Evolutionary conservation across 768 basidiomycete genomes (phyloP).

Genomic region (Boletus rubropictus): DNA sequence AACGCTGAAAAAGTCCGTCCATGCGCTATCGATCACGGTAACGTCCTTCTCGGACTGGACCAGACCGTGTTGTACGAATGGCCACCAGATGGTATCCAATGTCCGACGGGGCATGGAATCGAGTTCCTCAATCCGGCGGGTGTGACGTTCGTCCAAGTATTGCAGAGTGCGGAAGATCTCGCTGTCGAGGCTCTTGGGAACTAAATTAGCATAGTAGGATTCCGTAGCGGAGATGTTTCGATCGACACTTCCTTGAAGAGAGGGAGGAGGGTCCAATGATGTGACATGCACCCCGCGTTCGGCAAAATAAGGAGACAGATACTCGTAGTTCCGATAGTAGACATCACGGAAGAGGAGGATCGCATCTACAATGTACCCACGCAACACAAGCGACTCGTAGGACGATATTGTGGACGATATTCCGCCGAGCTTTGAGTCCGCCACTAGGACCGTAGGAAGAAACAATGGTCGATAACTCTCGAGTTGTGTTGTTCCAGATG

Average conservation of each 20-base stretch:
- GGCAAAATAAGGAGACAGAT: conserved; percentile 71
- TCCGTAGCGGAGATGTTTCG: conserved; percentile 53
- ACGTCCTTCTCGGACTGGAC: conserved; percentile 66
- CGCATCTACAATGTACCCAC: conserved; percentile 84
- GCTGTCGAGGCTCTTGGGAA: conserved; percentile 30
- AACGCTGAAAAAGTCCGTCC: conserved; percentile 79
- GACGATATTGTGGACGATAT: conserved; percentile 91
- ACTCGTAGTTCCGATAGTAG: conserved; percentile 86
- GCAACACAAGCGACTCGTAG: conserved; percentile 85
- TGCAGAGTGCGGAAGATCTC: conserved; percentile 45
- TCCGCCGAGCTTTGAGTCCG: conserved; percentile 85
- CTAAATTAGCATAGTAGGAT: conserved; percentile 62
- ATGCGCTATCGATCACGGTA: conserved; percentile 87
- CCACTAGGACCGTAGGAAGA: conserved; percentile 82
- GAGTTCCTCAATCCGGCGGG: conserved; percentile 61
- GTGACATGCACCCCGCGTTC: conserved; percentile 59
- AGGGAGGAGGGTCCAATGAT: conserved; percentile 56
- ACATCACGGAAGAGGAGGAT: conserved; percentile 79
- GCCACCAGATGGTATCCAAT: conserved; percentile 87
- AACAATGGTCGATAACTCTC: conserved; percentile 84
- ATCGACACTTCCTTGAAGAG: conserved; percentile 34
- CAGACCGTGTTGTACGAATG: conserved; percentile 87
- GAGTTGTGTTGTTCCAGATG: conserved; percentile 76
- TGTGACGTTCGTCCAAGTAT: conserved; percentile 61
- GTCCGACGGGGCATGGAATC: conserved; percentile 75